A percentile compares a stretch with the other conserved stretches of the same genome.
These are phyloP conservation scores for Cucumis cinereus DNA, from an alignment of 306 rosid genomes.

Conservation along the genomic window DNA sequence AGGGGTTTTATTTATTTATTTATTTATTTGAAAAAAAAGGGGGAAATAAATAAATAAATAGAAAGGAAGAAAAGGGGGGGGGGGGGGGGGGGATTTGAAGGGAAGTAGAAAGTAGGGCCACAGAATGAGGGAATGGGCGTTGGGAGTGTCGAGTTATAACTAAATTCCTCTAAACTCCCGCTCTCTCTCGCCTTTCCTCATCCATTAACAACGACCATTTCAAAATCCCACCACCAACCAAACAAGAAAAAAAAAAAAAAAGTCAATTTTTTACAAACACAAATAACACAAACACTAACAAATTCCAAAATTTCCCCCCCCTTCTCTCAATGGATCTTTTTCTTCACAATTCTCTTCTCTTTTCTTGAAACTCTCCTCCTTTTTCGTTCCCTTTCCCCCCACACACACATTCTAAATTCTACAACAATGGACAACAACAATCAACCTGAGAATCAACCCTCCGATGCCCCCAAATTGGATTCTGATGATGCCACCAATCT, in stretches of 20 bases:
- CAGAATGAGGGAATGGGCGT: neutral
- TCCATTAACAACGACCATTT: conserved; percentile 29
- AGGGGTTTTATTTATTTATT: too few species aligned
- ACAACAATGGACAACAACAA: conserved; percentile 12
- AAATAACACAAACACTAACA: neutral
- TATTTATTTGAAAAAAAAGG: too few species aligned
- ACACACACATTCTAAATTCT: neutral
- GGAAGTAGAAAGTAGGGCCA: neutral
- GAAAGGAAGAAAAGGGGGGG: neutral
- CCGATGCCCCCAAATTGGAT: neutral
- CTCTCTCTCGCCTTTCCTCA: neutral
- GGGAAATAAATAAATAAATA: too few species aligned
- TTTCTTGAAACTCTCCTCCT: conserved; percentile 11
- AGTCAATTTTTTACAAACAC: neutral
- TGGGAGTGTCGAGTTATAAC: neutral
- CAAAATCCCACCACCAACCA: conserved; percentile 15
- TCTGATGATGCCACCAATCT: neutral
- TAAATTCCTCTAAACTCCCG: conserved; percentile 3
- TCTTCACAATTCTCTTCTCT: conserved; percentile 20
- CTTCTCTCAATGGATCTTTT: conserved; percentile 11
- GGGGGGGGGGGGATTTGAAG: neutral
- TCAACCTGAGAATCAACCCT: conserved; percentile 36
- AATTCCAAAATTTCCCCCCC: neutral
- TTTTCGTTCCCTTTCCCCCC: conserved; percentile 4
- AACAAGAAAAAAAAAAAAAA: neutral